Percentiles rank a stretch among this genome's conserved stretches.
Conservation (phyloP, 2,329 filamentous ascomycete species). For the Raffaelea deltoideospora region DNA sequence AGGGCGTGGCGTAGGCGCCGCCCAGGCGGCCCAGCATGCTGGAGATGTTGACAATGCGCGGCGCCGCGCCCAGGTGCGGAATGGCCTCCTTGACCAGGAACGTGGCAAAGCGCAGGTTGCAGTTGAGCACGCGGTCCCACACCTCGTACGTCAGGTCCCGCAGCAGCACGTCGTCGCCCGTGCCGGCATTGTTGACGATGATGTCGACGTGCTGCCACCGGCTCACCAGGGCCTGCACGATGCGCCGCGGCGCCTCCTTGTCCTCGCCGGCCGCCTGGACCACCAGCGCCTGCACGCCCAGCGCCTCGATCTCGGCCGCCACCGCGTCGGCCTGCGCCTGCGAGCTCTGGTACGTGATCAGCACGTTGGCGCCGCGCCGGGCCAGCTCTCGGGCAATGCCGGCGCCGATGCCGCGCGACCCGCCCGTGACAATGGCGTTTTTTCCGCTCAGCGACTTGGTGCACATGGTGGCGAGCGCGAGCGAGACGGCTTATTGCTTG, state of each 20-base stretch:
- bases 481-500: conserved; percentile 13
- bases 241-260: neutral
- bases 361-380: conserved; percentile 43
- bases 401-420: conserved; percentile 44
- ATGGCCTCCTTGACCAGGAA: conserved; percentile 37
- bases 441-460: neutral
- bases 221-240: neutral
- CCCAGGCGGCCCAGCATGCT: conserved; percentile 31
- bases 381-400: conserved; percentile 53
- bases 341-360: conserved; percentile 1
- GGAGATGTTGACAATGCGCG: conserved; percentile 42
- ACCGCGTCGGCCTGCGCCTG: neutral
- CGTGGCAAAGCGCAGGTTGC: conserved; percentile 40
- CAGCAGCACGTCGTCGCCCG: conserved; percentile 17
- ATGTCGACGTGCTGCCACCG: conserved; percentile 2
- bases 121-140: conserved; percentile 35
- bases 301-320: conserved; percentile 3
- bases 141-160: conserved; percentile 28
- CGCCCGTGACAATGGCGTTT: conserved; percentile 15
- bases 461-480: no score
- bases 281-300: neutral
- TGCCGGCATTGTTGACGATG: conserved; percentile 14
- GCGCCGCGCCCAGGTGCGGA: conserved; percentile 28
- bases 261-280: conserved; percentile 1
- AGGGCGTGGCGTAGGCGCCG: neutral